Base-by-base conservation (phyloP, 495 filamentous ascomycete genomes). In the Penicillium dipodomyicola region DNA sequence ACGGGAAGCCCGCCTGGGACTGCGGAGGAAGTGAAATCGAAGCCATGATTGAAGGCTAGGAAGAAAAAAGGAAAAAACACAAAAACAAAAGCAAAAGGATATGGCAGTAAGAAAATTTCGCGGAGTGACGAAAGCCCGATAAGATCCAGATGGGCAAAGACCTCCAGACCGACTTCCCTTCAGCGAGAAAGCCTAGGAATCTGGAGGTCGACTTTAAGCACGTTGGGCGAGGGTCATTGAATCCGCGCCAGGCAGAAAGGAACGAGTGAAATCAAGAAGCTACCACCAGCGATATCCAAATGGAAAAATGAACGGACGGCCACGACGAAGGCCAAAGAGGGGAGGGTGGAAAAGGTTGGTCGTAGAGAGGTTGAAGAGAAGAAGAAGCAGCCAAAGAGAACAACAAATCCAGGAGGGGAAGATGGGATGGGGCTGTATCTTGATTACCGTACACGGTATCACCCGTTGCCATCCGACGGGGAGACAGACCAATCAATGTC, bases 231-330 rank as follows among this genome's bases (percentile, higher is more conserved):
- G 51, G 52, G 65, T 62, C 74, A 79, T 77, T 62, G 71, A 70
- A 67, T 63, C 64, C 64, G 68, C 63, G 62, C 64, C 65, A 60
- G 68, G 64, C 65, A 68, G 59, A 67, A 60, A 48, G 42, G 59
- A 54, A 54, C 37, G 27, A 64, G 46, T 56, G 30, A 46, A 52
- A 23, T 17, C 39, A 61, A 47, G 50, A 49, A 46, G 44, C 22
- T 48, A 56, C 46, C 20, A 55, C 48, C 49, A 25, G 58, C 14
- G 7, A 29, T 29, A 46, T 46, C 47, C 55, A 54, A 45, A 57
- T 41, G 54, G 35, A 64, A 67, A 67, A 78, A 78, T 65, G 75
- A 78, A 70, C 65, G 75, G 75, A 77, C 76, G 76, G 74, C 74
- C 74, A 76, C 72, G 65, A 72, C 63, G 64, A 66, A 54, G 71